Base-by-base conservation (phyloP, 805 yeast species). In the Tetrapisispora phaffii region DNA sequence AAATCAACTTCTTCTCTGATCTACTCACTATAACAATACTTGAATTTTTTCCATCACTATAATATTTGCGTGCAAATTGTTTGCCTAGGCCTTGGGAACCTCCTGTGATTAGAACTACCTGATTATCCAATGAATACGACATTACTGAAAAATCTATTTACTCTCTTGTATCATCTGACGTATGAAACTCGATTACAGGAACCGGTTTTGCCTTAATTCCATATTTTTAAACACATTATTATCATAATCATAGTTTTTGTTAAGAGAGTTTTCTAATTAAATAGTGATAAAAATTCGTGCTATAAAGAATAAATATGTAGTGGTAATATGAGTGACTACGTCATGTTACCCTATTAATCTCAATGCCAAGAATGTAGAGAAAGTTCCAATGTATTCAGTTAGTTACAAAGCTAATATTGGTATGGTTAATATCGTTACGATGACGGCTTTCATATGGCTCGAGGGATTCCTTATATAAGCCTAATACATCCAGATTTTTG, bases 41-140 rank as follows among this genome's bases (percentile, higher is more conserved):
- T 32, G 88, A 83, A 3, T 82, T 80, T 17, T 59, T 53, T 2
- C 69, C 48, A 23, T 52, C 57, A 7, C 45, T 35, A 45, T 72
- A 76, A 39, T 81, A 67, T 45, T 74, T 70, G 35, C 68, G 67
- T 0, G 95, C 95, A 46, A 90, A 63, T 33, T 82, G 85, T 3
- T 79, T 79, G 0, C 98, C 98, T 1, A 90, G 69, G 0, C 98
- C 98, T 58, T 90, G 98, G 0, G 96, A 87, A 0, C 87, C 97
- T 3, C 98, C 98, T 0, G 95, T 77, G n/a, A 90, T 73, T 16
- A 90, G 72, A 2, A 82, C 88, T 1, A 75, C 59, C 57, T 74
- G 75, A 23, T 74, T 74, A 42, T 72, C 67, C 10, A 75, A 68
- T 3, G 37, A 41, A 45, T 46, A 59, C 36, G 47, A 44, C 57